These are phyloP conservation scores for Cymbopogon flexuosus DNA, from an alignment of 202 grass and related monocot species.

Conservation along the genomic window DNA sequence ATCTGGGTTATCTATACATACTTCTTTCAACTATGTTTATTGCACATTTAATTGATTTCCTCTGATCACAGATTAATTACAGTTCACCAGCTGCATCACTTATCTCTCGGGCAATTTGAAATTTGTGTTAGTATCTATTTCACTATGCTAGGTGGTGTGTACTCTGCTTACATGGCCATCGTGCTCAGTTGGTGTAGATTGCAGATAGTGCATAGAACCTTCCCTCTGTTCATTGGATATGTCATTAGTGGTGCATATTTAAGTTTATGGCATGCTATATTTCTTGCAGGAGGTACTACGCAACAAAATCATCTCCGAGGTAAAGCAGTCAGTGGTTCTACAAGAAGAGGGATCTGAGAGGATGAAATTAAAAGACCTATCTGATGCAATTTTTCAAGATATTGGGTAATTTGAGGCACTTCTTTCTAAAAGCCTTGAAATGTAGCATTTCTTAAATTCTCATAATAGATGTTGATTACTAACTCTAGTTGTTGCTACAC, in stretches of 20 bases:
- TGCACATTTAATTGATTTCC: background rate
- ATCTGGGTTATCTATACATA: background rate
- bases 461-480: background rate
- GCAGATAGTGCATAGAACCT: background rate
- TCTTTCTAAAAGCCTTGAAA: background rate
- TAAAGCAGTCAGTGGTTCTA: constrained; percentile 74
- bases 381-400: constrained; percentile 83
- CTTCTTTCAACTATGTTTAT: background rate
- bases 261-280: constrained; percentile 26
- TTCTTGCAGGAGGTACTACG: constrained; percentile 60
- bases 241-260: background rate
- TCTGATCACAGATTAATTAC: background rate
- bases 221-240: background rate
- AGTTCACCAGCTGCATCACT: background rate
- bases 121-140: background rate
- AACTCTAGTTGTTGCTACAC: background rate
- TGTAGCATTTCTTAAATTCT: background rate
- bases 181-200: background rate
- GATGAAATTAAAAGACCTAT: constrained; percentile 83
- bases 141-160: constrained; percentile 1
- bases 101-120: background rate
- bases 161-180: background rate
- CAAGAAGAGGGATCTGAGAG: constrained; percentile 74
- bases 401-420: constrained; percentile 50
- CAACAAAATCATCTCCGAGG: constrained; percentile 59